A percentile compares a stretch with the other conserved stretches of the same genome.
Conservation (phyloP, 2,329 filamentous ascomycete species). For the Xylariaceae sp. region DNA sequence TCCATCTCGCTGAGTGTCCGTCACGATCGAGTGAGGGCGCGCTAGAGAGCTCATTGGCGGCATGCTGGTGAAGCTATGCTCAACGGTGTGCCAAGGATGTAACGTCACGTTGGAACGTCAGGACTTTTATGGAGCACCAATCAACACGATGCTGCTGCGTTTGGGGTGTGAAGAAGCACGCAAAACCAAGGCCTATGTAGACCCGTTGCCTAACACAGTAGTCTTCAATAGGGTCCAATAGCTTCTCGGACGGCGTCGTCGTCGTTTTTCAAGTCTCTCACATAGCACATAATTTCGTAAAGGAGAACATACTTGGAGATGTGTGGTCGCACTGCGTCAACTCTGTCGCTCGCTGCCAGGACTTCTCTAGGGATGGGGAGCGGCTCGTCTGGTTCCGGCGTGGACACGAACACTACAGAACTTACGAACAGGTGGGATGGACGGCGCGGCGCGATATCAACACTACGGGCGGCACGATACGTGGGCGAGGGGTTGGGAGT, state of each 20-base stretch:
- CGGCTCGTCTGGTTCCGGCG: too few species aligned
- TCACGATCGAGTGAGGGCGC: neutral
- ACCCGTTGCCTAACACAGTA: neutral
- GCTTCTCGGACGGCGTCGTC: slow-evolving; percentile 9
- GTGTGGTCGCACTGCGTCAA: slow-evolving; percentile 8
- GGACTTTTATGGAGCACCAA: slow-evolving; percentile 11
- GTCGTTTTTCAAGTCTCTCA: too few species aligned
- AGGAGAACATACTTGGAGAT: slow-evolving; percentile 4
- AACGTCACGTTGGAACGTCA: slow-evolving; percentile 16
- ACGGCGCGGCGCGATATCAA: too few species aligned
- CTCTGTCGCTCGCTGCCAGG: neutral
- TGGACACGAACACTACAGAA: too few species aligned
- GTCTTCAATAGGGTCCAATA: neutral
- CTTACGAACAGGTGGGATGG: too few species aligned
- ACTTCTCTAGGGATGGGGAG: neutral
- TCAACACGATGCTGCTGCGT: neutral
- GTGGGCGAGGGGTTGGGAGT: neutral
- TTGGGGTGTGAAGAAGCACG: neutral
- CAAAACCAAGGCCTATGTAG: neutral
- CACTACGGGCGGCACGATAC: neutral
- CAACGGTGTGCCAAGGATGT: slow-evolving; percentile 15
- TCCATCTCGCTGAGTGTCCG: slow-evolving; percentile 1
- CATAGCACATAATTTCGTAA: slow-evolving; percentile 8
- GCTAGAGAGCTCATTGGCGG: slow-evolving; percentile 11
- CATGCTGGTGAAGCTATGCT: slow-evolving; percentile 1